Evolutionary conservation across 2,329 filamentous ascomycete genomes (phyloP), one percentile per base, ranked within the genome.

Genomic region (Cladosporium cucumerinum): DNA sequence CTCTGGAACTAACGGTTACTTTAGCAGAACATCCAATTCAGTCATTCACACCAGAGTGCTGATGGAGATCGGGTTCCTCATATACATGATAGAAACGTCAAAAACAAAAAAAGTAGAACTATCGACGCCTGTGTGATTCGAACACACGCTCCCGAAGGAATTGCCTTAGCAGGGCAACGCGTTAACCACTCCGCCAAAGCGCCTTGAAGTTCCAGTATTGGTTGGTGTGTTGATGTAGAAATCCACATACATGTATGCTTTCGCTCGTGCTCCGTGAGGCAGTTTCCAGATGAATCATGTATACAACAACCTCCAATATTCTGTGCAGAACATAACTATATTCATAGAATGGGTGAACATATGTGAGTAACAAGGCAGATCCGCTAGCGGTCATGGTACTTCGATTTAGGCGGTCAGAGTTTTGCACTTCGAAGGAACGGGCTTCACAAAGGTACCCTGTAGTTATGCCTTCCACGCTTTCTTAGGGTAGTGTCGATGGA

Each of bases 81-180:
- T 1, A 18, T 39, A 10, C 7, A 21, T 21, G 6, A 21, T 2
- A 7, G 4, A 11, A n/a, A 21, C 8, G 10, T 12, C 2, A 21
- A 3, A 21, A 46, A 12, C n/a, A 21, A 5, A 2, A n/a, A n/a
- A 11, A n/a, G 36, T 2, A 5, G 7, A 11, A 34, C n/a, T n/a
- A n/a, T 30, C 68, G 68, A 69, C 62, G 74, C 75, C 76, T 78
- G 72, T 72, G 75, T 73, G 76, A 78, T 78, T 78, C 76, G 76
- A 78, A 78, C 76, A 73, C 74, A 73, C 72, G 76, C 76, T 73
- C 76, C 74, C 76, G 76, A 78, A 72, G 74, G 55, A 32, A 63
- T 52, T 57, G 30, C 30, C 59, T 61, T 58, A 58, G 55, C 55
- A 58, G 55, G 55, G 55, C 23, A 43, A 36, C 55, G 34, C 55